Conservation (phyloP, 257 asterid genomes). For the Fraxinus quadrangulata region DNA sequence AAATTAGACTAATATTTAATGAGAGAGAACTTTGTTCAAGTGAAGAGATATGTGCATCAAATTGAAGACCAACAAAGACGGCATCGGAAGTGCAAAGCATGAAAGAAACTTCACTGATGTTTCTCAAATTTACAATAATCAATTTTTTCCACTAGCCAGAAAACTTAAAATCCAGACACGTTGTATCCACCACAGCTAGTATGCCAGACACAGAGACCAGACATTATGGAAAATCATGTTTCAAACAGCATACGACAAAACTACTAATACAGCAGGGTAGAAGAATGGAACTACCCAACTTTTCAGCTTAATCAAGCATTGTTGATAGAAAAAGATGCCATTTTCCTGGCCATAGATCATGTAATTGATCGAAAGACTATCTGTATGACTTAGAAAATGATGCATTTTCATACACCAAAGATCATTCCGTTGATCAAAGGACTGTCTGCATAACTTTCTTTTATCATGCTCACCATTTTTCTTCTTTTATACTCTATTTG, state of each 20-base stretch:
- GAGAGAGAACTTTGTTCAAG: conserved; percentile 11
- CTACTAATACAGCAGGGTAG: not conserved
- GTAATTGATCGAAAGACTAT: not conserved
- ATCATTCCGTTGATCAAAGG: not conserved
- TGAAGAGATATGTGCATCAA: conserved; percentile 21
- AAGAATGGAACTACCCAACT: not conserved
- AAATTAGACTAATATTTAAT: conserved; percentile 24
- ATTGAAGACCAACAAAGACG: conserved; percentile 24
- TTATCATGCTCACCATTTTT: not conserved
- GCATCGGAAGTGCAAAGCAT: conserved; percentile 14
- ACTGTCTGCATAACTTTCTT: not conserved
- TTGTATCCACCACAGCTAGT: not conserved
- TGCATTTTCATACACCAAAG: not conserved
- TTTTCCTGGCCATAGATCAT: not conserved
- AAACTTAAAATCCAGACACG: conserved; percentile 1
- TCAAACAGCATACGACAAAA: conserved; percentile 4
- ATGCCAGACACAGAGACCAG: not conserved
- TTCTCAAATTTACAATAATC: conserved; percentile 19
- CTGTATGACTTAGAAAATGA: not conserved
- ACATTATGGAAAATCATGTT: not conserved
- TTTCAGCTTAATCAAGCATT: conserved; percentile 17
- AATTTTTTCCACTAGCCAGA: not conserved
- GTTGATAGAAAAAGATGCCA: not conserved
- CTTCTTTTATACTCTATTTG: not conserved
- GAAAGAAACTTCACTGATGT: conserved; percentile 4